Conservation (phyloP, 306 rosid genomes). For the Sechiopsis laciniata region DNA sequence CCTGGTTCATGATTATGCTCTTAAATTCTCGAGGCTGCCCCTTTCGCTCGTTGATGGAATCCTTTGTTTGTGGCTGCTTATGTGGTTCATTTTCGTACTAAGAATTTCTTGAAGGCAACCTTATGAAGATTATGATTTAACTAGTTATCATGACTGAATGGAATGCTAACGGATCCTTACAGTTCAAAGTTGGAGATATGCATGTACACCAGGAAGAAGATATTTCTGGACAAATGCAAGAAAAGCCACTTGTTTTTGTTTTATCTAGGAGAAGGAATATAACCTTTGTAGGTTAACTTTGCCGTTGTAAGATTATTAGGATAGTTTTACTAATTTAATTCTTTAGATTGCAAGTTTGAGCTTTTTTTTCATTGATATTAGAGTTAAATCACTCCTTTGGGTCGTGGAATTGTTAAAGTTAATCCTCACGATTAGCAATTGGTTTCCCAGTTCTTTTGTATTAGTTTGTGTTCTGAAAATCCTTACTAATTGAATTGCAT, state of each 20-base stretch:
- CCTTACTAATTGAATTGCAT: not conserved
- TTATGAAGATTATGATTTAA: not conserved
- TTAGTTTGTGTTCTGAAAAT: not conserved
- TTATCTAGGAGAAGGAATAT: not conserved
- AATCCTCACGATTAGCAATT: not conserved
- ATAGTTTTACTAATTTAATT: not conserved
- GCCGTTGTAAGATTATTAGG: not conserved
- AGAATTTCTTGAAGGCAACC: not conserved
- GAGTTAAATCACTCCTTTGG: not conserved
- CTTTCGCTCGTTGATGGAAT: not conserved
- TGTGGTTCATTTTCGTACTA: not conserved
- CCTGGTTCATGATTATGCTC: not conserved
- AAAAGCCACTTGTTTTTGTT: not conserved
- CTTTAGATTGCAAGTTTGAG: not conserved
- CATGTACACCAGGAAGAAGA: not conserved
- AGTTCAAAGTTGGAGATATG: not conserved
- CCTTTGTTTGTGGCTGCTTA: not conserved
- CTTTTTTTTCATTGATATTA: not conserved
- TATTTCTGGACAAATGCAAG: not conserved
- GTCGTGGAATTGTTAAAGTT: not conserved
- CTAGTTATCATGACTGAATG: not conserved
- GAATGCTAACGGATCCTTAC: not conserved
- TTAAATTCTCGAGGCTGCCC: not conserved
- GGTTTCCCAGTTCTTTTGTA: not conserved
- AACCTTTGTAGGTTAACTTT: not conserved